Evolutionary conservation across 2,329 filamentous ascomycete genomes (phyloP), one percentile per base, ranked within the genome.

Genomic region (Trichoderma koningii): DNA sequence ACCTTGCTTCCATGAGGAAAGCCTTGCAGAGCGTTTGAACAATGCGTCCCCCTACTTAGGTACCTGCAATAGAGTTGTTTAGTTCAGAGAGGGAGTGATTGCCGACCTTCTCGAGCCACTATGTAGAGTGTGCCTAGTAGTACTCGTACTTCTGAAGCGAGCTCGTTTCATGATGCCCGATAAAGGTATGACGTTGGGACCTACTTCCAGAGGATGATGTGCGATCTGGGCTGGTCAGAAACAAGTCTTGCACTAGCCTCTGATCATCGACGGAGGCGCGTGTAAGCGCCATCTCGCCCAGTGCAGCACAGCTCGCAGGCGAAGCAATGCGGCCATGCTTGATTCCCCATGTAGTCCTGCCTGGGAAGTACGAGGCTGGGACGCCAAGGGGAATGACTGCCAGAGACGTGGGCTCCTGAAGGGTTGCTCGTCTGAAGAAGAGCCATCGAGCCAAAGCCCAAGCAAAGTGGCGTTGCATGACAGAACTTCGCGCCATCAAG

Each of bases 401-500:
- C 14, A 21, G 30, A 51, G 23, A 53, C 21, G 21, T 12, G 55
- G 30, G 38, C 48, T 53, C 38, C 2, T n/a, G 26, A 26, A 26
- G 38, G 41, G 15, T 42, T 41, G 3, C 47, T 14, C 15, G 28
- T 26, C 47, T 51, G 10, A 10, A 38, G 34, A 10, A 10, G 15
- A 17, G 47, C 57, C 26, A 23, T 44, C 21, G 17, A 61, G 26
- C 48, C 19, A 52, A 51, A 28, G 45, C 10, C 14, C 44, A 23
- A 23, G 34, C 34, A 38, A 38, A 38, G 59, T 52, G 38, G 48
- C 45, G 47, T 51, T 21, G 34, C 23, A 42, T 61, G 34, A 15
- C 7, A 42, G 42, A 51, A 61, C 30, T 34, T 61, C 30, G 47
- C 57, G 57, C 57, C 57, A 30, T 51, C 57, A 44, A 42, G 19